Evolutionary conservation across 164 flowering plant species (phyloP).

Genomic region (Berberis thunbergii): DNA sequence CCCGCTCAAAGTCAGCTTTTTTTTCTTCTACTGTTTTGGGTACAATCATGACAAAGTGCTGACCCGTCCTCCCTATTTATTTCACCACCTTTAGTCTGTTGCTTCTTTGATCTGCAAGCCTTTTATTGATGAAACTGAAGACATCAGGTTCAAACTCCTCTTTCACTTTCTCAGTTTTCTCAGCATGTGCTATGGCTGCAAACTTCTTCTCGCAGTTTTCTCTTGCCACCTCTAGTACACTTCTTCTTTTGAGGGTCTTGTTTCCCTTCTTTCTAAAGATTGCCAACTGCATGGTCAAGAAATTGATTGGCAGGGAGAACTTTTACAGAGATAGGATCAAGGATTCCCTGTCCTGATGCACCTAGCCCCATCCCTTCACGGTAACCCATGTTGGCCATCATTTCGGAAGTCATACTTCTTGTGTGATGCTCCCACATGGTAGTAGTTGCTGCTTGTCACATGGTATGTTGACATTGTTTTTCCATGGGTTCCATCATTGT

Average conservation of each 20-base stretch:
- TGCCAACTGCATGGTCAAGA: constrained; percentile 59
- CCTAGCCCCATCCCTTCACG: constrained; percentile 98
- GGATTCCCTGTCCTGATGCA: constrained; percentile 69
- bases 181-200: constrained; percentile 60
- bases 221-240: constrained; percentile 81
- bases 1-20: too few relatives aligned
- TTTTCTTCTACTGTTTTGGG: too few relatives aligned
- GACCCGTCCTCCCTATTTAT: constrained; percentile 56
- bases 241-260: constrained; percentile 34
- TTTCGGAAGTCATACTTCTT: constrained; percentile 91
- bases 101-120: constrained; percentile 53
- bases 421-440: constrained; percentile 99
- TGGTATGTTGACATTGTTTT: constrained; percentile 56
- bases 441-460: constrained; percentile 89
- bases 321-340: constrained; percentile 72
- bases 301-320: constrained; percentile 87
- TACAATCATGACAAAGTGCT: constrained; percentile 44
- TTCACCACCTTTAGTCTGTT: constrained; percentile 28
- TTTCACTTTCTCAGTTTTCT: constrained; percentile 51
- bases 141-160: constrained; percentile 54
- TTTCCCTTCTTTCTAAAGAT: constrained; percentile 21
- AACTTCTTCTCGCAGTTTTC: constrained; percentile 81
- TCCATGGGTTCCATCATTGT: neutral
- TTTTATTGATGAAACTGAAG: constrained; percentile 72
- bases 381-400: constrained; percentile 99